Conservation (phyloP, 1,139 yeast genomes). For the Pichia sp. region DNA sequence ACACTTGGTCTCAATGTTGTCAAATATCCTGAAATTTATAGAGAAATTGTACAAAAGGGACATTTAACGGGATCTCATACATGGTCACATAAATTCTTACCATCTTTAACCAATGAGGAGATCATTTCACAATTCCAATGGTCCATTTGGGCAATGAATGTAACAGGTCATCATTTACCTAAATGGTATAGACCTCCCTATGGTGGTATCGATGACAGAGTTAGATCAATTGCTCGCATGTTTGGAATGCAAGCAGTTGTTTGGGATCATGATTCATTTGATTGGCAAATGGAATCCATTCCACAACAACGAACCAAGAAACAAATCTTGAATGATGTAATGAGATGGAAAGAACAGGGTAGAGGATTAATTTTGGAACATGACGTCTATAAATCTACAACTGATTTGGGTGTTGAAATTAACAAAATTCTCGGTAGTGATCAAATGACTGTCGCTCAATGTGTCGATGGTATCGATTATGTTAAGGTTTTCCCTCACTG, state of each 20-base stretch:
- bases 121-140: slow-evolving; percentile 86
- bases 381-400: slow-evolving; percentile 64
- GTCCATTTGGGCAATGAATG: slow-evolving; percentile 98
- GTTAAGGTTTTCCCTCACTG: slow-evolving; percentile 20
- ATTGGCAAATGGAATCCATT: slow-evolving; percentile 65
- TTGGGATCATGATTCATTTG: slow-evolving; percentile 91
- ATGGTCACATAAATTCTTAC: slow-evolving; percentile 86
- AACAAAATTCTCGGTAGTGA: slow-evolving; percentile 42
- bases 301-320: slow-evolving; percentile 35
- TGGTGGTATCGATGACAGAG: slow-evolving; percentile 87
- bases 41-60: slow-evolving; percentile 48
- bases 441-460: slow-evolving; percentile 77
- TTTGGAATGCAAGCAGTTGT: slow-evolving; percentile 84
- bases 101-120: slow-evolving; percentile 67
- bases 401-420: slow-evolving; percentile 58
- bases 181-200: slow-evolving; percentile 95
- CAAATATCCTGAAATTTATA: slow-evolving; percentile 66
- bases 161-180: slow-evolving; percentile 84
- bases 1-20: slow-evolving; percentile 79
- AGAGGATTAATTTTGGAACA: slow-evolving; percentile 76
- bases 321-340: slow-evolving; percentile 50
- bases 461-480: slow-evolving; percentile 55
- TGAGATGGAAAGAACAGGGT: slow-evolving; percentile 40
- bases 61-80: slow-evolving; percentile 87
- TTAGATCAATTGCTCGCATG: slow-evolving; percentile 69